Conservation (phyloP, 495 filamentous ascomycete genomes). For the Aspergillus hancockii region DNA sequence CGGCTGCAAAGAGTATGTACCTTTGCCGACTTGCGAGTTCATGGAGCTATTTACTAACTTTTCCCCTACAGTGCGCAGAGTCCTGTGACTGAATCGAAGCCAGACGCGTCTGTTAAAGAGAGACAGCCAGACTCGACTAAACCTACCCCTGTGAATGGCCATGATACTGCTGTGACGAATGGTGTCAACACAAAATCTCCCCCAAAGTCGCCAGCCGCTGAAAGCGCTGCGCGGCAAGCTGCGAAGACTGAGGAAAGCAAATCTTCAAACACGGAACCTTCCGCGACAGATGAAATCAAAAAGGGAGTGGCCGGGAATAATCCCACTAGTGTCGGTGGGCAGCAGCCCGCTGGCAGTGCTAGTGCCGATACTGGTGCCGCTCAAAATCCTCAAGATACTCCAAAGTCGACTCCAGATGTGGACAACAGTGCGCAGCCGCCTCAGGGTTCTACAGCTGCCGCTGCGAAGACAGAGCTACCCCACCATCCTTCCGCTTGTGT, state of each 20-base stretch:
- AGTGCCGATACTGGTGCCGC: constrained; percentile 8
- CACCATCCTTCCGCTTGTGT: constrained; percentile 32
- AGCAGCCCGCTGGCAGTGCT: constrained; percentile 10
- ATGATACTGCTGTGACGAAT: constrained; percentile 29
- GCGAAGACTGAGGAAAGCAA: constrained; percentile 19
- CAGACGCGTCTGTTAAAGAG: constrained; percentile 17
- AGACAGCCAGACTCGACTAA: constrained; percentile 15
- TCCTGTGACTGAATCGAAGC: constrained; percentile 25
- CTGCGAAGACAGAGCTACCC: constrained; percentile 36
- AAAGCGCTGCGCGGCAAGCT: constrained; percentile 15
- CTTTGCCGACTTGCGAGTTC: neutral
- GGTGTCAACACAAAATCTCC: constrained; percentile 34
- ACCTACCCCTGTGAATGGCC: constrained; percentile 32
- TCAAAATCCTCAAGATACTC: constrained; percentile 16
- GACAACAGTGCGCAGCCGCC: constrained; percentile 13
- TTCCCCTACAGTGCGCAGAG: constrained; percentile 18
- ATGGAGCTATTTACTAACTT: constrained; percentile 18
- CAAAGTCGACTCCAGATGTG: constrained; percentile 10
- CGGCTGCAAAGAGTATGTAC: constrained; percentile 34
- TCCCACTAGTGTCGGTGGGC: constrained; percentile 1
- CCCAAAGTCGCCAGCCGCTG: constrained; percentile 31
- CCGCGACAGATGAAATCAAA: constrained; percentile 14
- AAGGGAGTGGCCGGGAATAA: constrained; percentile 11
- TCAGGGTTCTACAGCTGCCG: constrained; percentile 6
- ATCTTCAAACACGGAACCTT: constrained; percentile 15